Evolutionary conservation across 2,329 filamentous ascomycete genomes (phyloP).

Genomic region (Fusarium mexicanum): DNA sequence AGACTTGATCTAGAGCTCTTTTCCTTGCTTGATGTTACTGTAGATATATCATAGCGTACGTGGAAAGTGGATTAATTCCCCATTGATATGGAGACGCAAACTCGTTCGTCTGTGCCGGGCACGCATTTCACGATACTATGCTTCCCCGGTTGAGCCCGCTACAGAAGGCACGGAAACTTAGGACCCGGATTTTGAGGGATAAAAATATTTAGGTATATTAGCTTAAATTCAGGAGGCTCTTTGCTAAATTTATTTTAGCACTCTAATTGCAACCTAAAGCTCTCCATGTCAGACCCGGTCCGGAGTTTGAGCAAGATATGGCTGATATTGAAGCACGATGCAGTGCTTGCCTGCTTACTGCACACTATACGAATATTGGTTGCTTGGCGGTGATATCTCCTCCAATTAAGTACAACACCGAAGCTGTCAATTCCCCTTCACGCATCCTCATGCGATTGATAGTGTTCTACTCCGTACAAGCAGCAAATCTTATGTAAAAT

Average conservation of each 20-base stretch:
- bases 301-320: slow-evolving; percentile 22
- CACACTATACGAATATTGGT: slow-evolving; percentile 12
- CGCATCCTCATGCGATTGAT: background rate
- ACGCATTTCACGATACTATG: slow-evolving; percentile 9
- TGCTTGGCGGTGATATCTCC: background rate
- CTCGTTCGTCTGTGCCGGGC: slow-evolving; percentile 8
- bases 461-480: background rate
- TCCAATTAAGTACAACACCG: background rate
- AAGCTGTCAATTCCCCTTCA: background rate
- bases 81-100: slow-evolving; percentile 17
- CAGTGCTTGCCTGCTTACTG: background rate
- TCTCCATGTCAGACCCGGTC: background rate
- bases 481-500: slow-evolving; percentile 5
- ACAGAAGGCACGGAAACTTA: background rate
- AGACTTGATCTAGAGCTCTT: slow-evolving; percentile 24
- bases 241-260: background rate
- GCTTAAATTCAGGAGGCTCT: background rate
- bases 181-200: background rate
- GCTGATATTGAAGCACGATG: slow-evolving; percentile 21
- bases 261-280: background rate
- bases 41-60: slow-evolving; percentile 15
- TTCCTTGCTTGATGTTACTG: slow-evolving; percentile 16
- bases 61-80: slow-evolving; percentile 19
- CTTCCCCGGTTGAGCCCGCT: slow-evolving; percentile 10
- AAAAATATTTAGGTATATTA: background rate